Conservation (phyloP, 2,329 filamentous ascomycete genomes). For the Hirsutella rhossiliensis region DNA sequence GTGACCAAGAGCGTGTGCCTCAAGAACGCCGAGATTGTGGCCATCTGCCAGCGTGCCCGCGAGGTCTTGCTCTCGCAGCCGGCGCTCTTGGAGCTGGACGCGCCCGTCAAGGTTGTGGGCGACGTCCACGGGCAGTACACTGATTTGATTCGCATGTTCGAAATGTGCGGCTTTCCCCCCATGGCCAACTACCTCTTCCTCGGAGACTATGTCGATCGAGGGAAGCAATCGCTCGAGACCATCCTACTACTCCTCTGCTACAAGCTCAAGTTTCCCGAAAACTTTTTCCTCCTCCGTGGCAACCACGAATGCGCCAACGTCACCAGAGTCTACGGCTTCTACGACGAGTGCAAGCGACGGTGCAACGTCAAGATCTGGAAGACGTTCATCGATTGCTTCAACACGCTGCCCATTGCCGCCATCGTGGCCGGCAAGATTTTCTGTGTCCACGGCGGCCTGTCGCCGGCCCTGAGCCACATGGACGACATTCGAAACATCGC, state of each 20-base stretch:
- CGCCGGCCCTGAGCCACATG: constrained; percentile 88
- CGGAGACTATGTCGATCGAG: constrained; percentile 91
- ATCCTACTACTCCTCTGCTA: constrained; percentile 89
- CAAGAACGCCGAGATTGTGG: constrained; percentile 94
- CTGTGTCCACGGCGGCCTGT: constrained; percentile 90
- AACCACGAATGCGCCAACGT: constrained; percentile 98
- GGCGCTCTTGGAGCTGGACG: constrained; percentile 79
- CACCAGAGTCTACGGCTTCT: constrained; percentile 91
- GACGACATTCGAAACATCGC: constrained; percentile 96
- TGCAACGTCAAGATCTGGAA: constrained; percentile 99
- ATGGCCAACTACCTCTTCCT: constrained; percentile 87
- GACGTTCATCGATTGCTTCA: constrained; percentile 94
- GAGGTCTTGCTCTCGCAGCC: constrained; percentile 89
- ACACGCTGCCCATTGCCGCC: constrained; percentile 87
- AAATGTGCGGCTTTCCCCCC: constrained; percentile 96
- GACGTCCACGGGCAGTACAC: constrained; percentile 97
- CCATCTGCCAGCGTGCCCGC: constrained; percentile 79
- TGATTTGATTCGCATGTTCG: constrained; percentile 90
- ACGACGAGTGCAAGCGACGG: constrained; percentile 92
- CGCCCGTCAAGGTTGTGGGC: constrained; percentile 94
- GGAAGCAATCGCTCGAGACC: constrained; percentile 91
- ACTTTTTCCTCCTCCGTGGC: constrained; percentile 88
- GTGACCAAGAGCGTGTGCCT: constrained; percentile 95
- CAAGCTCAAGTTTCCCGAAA: constrained; percentile 94
- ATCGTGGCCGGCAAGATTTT: constrained; percentile 97